A percentile compares a stretch with the other conserved stretches of the same genome.
phyloP scores from a whole-genome alignment of 805 yeast genomes.

The Saturnispora saitoi region DNA sequence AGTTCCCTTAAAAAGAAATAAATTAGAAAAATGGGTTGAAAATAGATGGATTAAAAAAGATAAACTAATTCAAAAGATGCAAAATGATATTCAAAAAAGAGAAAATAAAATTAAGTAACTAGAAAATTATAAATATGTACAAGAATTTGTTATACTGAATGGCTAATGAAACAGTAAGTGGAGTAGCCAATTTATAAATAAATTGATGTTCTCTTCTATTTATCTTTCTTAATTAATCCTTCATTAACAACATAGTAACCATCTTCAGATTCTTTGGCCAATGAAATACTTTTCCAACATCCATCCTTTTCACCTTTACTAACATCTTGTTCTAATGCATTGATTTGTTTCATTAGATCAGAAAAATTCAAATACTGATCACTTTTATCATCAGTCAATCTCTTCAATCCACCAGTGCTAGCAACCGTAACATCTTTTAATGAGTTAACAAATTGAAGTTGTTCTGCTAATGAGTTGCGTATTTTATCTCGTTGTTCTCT shows the following conservation, averaged over 20 bases:
- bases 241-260: conserved; percentile 38
- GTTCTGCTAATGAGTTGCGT: conserved; percentile 34
- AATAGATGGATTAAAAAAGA: conserved; percentile 67
- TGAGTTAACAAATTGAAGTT: conserved; percentile 41
- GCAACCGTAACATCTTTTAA: conserved; percentile 29
- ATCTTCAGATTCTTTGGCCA: conserved; percentile 29
- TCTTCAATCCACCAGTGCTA: conserved; percentile 15
- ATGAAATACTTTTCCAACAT: conserved; percentile 35
- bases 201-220: conserved; percentile 10
- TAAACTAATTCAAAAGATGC: conserved; percentile 33
- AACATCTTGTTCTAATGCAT: conserved; percentile 15
- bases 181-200: not conserved
- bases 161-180: not conserved
- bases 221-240: conserved; percentile 34
- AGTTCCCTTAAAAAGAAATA: conserved; percentile 44
- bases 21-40: conserved; percentile 71
- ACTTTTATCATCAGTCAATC: conserved; percentile 24
- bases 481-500: conserved; percentile 22
- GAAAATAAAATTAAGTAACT: not conserved
- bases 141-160: no score
- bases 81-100: conserved; percentile 18
- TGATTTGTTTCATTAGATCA: conserved; percentile 24
- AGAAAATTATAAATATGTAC: not conserved
- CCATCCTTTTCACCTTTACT: conserved; percentile 35
- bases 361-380: conserved; percentile 23